Evolutionary conservation across 768 basidiomycete genomes (phyloP).

Genomic region (Cystobasidium ongulense): DNA sequence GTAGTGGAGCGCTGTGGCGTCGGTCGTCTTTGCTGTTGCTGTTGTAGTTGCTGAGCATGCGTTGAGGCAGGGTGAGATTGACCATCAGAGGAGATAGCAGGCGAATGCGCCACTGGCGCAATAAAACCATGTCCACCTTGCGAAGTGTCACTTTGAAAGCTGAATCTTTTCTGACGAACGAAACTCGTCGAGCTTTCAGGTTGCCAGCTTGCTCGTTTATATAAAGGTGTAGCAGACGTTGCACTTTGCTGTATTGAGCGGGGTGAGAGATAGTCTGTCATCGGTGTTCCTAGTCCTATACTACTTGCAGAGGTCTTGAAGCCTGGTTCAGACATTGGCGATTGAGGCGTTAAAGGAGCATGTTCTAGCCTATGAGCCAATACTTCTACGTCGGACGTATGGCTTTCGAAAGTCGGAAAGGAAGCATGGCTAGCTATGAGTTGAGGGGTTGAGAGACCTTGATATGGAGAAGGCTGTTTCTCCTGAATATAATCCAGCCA

Average conservation of each 20-base stretch:
- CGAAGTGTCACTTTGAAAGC: slow-evolving; percentile 23
- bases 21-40: not conserved
- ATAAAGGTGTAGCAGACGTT: not conserved
- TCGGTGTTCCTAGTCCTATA: not conserved
- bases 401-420: not conserved
- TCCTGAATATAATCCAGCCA: slow-evolving; percentile 9
- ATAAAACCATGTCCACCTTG: not conserved
- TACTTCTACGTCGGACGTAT: not conserved
- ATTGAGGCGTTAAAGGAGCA: not conserved
- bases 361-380: not conserved
- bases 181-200: not conserved
- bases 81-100: slow-evolving; percentile 11
- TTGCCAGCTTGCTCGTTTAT: slow-evolving; percentile 8
- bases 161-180: not conserved
- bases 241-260: not conserved
- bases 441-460: not conserved
- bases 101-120: not conserved
- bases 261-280: not conserved
- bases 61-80: not conserved
- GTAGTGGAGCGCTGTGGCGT: slow-evolving; percentile 17
- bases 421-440: not conserved
- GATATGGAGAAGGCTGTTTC: not conserved
- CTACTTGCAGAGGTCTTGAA: not conserved
- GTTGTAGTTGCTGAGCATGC: not conserved
- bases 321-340: not conserved